These are phyloP conservation scores for Heracleum sosnowskyi DNA, from an alignment of 129 eudicot species.

Conservation along the genomic window DNA sequence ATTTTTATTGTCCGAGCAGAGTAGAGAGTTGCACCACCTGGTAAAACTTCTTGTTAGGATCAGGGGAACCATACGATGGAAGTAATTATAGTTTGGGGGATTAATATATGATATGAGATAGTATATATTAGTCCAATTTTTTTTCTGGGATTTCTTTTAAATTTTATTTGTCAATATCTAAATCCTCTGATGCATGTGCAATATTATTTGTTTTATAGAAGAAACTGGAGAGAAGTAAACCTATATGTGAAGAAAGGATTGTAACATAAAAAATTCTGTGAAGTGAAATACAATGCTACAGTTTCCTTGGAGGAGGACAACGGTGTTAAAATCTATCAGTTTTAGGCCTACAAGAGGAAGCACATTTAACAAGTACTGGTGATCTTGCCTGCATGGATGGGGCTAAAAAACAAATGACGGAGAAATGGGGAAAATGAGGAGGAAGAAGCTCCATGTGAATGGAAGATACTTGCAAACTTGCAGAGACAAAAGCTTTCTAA, in stretches of 20 bases:
- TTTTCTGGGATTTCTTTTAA: too few relatives aligned
- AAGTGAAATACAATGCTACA: background rate
- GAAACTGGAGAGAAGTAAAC: background rate
- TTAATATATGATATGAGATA: background rate
- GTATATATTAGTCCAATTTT: background rate
- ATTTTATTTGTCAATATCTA: background rate
- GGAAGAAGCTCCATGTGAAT: too few relatives aligned
- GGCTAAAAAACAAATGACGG: background rate
- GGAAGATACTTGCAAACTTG: too few relatives aligned
- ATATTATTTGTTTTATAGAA: background rate
- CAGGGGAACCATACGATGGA: background rate
- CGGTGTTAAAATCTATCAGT: background rate
- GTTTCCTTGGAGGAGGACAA: background rate
- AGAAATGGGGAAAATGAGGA: too few relatives aligned
- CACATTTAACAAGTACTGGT: too few relatives aligned
- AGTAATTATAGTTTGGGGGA: background rate
- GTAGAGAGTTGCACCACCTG: conserved; percentile 74
- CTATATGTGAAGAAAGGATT: background rate
- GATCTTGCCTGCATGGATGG: background rate
- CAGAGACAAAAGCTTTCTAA: too few relatives aligned
- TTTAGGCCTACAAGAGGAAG: background rate
- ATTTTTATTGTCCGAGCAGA: conserved; percentile 84
- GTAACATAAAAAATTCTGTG: background rate
- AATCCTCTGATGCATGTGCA: background rate
- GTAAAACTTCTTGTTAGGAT: conserved; percentile 12